These are phyloP conservation scores for Luffa acutangula DNA, from an alignment of 306 rosid species.

Conservation along the genomic window DNA sequence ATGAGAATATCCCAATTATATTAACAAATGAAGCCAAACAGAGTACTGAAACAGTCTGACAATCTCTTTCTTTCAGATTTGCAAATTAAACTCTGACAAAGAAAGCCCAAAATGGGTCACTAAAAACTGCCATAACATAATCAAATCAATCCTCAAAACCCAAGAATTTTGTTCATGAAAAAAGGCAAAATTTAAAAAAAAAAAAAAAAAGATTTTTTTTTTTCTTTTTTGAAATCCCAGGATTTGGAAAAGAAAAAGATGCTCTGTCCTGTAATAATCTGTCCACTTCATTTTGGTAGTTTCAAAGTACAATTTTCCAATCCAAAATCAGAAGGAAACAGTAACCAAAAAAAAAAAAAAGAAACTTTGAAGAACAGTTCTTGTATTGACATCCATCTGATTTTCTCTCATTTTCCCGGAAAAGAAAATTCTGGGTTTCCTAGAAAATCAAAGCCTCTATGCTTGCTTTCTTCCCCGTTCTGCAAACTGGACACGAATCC, in stretches of 20 bases:
- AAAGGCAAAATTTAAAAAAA: background rate
- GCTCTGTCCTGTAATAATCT: slow-evolving; percentile 18
- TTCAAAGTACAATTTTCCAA: slow-evolving; percentile 21
- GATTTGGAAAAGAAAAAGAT: slow-evolving; percentile 23
- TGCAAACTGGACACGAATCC: slow-evolving; percentile 63
- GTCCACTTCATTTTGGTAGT: slow-evolving; percentile 24
- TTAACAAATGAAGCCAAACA: background rate
- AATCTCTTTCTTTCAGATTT: background rate
- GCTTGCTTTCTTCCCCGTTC: slow-evolving; percentile 43
- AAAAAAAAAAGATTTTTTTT: background rate
- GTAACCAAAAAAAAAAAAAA: background rate
- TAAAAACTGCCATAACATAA: background rate
- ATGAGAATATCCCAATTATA: background rate
- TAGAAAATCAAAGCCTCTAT: slow-evolving; percentile 59
- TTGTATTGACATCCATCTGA: slow-evolving; percentile 6
- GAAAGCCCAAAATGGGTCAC: slow-evolving; percentile 4
- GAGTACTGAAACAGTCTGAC: slow-evolving; percentile 1
- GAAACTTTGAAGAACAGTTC: slow-evolving; percentile 1
- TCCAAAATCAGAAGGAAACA: slow-evolving; percentile 12
- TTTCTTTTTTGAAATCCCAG: background rate
- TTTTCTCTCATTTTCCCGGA: slow-evolving; percentile 15
- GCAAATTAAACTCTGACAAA: background rate
- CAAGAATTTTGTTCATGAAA: background rate
- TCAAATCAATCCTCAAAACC: background rate
- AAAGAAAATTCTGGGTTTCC: slow-evolving; percentile 12